Percentiles rank a stretch among this genome's conserved stretches.
phyloP scores from a whole-genome alignment of 768 basidiomycete species.

The Russula sp. region DNA sequence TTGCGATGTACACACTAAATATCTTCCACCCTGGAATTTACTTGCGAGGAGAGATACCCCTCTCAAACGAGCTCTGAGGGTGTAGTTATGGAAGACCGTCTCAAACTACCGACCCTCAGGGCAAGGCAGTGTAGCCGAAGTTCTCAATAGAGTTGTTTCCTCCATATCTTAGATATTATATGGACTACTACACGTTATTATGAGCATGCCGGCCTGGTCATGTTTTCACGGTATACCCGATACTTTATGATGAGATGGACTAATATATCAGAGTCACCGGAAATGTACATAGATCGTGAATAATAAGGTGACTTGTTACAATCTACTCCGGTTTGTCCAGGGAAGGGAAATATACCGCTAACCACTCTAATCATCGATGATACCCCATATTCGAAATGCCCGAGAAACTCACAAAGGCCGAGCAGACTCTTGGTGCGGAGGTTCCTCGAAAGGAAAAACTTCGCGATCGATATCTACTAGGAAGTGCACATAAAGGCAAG shows the following conservation, averaged over 20 bases:
- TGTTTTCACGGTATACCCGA: not conserved
- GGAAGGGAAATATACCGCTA: not conserved
- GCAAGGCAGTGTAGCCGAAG: not conserved
- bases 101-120: not conserved
- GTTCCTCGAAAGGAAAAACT: conserved; percentile 36
- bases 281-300: not conserved
- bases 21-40: conserved; percentile 22
- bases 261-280: not conserved
- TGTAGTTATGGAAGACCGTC: not conserved
- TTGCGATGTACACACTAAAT: conserved; percentile 26
- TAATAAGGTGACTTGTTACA: not conserved
- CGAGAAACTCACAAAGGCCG: too few relatives aligned
- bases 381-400: not conserved
- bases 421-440: conserved; percentile 38
- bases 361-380: not conserved
- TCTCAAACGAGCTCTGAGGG: not conserved
- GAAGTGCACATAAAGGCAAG: conserved; percentile 68
- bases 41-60: not conserved
- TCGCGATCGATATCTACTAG: conserved; percentile 61
- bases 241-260: not conserved
- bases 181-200: not conserved
- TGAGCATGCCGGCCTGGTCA: not conserved
- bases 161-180: not conserved
- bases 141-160: not conserved
- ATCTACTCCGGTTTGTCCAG: not conserved